Base-by-base conservation (phyloP, 352 stramenopile genomes). In the Pythium biforme region DNA sequence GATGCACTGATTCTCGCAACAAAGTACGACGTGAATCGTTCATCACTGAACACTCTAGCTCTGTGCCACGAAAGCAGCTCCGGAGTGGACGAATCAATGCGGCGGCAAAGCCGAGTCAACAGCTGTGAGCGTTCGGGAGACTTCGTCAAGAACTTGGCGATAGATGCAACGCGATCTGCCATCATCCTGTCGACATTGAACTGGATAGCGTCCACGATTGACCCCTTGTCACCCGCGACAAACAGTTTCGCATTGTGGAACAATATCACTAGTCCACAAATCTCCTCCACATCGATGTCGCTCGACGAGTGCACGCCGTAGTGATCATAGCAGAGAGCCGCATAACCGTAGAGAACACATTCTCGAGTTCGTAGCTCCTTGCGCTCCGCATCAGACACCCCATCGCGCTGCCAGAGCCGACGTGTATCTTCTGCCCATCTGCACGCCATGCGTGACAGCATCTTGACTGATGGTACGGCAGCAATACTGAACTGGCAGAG, bases 231-330 rank as follows among this genome's bases (percentile, higher is more conserved):
- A 14, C 27, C 27, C 22, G 26, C 29, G 8, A 47, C 48, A 40
- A 69, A 70, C 1, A 55, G 33, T 14, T 68, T 15, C 23, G 71
- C 67, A 19, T 74, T 83, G 20, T 70, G 65, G 46, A 81, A 89
- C 0, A 79, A 29, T 14, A 89, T 64, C 0, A 83, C 29, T 31
- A 85, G 51, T 37, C 85, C 74, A 29, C 69, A 80, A 3, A 83
- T 61, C 40, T 11, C n/a, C 10, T 49, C 2, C 9, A 49, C n/a
- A 14, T 60, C 50, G 6, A 26, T n/a, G 7, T 59, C 25, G 1
- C 58, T 37, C 0, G 31, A 25, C 59, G 60, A 68, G 25, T 59
- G 9, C 8, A 20, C 20, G 46, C 55, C 3, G 45, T 72, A 76
- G 4, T 69, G 40, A 34, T 74, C 43, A 40, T 22, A 89, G 45